Base-by-base conservation (phyloP, 306 rosid species). In the Pterocarpus santalinus region DNA sequence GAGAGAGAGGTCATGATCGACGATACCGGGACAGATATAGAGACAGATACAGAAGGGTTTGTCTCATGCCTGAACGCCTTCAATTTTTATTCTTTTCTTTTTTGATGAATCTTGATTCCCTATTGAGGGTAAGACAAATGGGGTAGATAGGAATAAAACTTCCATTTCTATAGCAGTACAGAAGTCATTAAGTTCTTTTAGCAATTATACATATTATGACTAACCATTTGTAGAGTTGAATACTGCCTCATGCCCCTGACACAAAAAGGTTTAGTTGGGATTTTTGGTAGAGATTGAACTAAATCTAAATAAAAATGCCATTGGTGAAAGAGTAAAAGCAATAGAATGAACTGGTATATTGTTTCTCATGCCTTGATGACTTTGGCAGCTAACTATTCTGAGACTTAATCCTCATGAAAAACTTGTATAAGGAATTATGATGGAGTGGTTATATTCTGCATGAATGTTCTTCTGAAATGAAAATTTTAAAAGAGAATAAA, bases 1-100 rank as follows among this genome's bases (percentile, higher is more conserved):
- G 77, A 51, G 99, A 93, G 70, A 85, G 95, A 82, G 98, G 93
- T 47, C 80, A 88, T 55, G 97, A 93, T 80, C 87, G 92, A 32
- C 88, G 98, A 28, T 61, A 76, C 67, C 81, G 89, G 34, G 97
- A 93, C 82, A 95, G 91, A 86, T 80, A 94, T 43, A 93, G 63
- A 72, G 97, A 93, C 88, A 89, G 68, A 87, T 87, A 91, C 43
- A 87, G 88, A 88, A 88, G 60, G 98, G 97, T 91, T 38, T 63
- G 92, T 81, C 74, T 69, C 67, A 35, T 67, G 17, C 73, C 66
- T 46, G 33, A 70, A 28, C 78, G 4, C 2, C 4, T 68, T 74
- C 82, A 33, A 33, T 35, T 52, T 53, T 65, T 9, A 43, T 16
- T 70, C 36, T 32, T 67, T 63, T 43, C 4, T 41, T 72, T 10